Base-by-base conservation (phyloP, 805 yeast genomes). In the Candida sonorensis region DNA sequence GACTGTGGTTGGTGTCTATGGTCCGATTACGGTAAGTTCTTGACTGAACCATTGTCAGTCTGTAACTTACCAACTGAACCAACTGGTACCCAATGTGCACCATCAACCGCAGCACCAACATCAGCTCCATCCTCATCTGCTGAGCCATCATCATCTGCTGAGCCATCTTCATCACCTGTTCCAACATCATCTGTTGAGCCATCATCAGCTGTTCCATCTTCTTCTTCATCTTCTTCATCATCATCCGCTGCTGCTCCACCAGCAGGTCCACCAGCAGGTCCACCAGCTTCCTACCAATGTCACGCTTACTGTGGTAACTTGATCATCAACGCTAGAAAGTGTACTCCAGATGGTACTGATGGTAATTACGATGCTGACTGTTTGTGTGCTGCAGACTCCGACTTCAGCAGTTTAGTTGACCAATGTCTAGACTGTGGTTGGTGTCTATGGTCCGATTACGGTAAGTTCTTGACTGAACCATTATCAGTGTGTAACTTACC, bases 401-500 rank as follows among this genome's bases (percentile, higher is more conserved):
- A 35, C 4, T 61, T 61, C 50, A 10, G 46, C 31, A 19, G 30
- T 10, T 41, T 46, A 24, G 57, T 60, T 38, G 41, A 45, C n/a
- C 40, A 42, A 7, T 62, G 67, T 48, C 47, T 62, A 42, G 59
- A 47, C 31, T 62, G 66, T 55, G 66, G 64, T 27, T 60, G 66
- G 62, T 57, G 62, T 33, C 40, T 61, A 38, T 61, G 65, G 65
- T 36, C 36, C 29, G 56, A 60, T 44, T 61, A 61, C 42, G 58
- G 62, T 25, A 30, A 37, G 1, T 60, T 42, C 44, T 50, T 60
- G 32, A 36, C 51, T 17, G 23, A 40, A 10, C 55, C 64, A 14
- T 42, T 61, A 24, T 52, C 44, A n/a, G 59, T 48, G 12, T 61
- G 66, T 45, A 16, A 30, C 23, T 38, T 48, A 13, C 31, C 49